Conservation (phyloP, 2,329 filamentous ascomycete species). For the Colletotrichum sp. region DNA sequence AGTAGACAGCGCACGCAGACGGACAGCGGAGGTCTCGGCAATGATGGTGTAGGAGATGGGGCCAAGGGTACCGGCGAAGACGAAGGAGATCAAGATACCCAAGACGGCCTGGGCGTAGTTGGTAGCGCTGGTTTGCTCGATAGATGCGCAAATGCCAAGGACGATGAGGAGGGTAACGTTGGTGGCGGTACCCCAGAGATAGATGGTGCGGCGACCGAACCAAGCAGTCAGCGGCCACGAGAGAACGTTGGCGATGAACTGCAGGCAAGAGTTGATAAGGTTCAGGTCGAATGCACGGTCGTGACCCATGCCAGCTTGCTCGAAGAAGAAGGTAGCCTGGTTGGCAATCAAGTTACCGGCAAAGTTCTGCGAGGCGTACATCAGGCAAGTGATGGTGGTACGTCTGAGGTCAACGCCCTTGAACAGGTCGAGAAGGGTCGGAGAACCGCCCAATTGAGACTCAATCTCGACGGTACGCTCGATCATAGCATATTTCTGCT, state of each 20-base stretch:
- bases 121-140: conserved; percentile 33
- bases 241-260: conserved; percentile 37
- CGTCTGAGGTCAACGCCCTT: conserved; percentile 59
- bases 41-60: conserved; percentile 44
- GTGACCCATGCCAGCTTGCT: conserved; percentile 31
- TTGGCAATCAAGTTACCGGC: conserved; percentile 67
- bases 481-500: conserved; percentile 61
- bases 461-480: conserved; percentile 61
- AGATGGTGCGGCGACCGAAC: conserved; percentile 45
- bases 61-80: conserved; percentile 37
- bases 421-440: conserved; percentile 55
- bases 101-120: conserved; percentile 43
- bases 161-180: conserved; percentile 40
- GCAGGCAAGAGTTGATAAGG: conserved; percentile 31
- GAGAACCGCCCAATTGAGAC: conserved; percentile 42
- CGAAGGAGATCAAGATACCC: conserved; percentile 43
- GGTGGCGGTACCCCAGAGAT: conserved; percentile 37
- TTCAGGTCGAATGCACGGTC: conserved; percentile 28
- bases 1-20: conserved; percentile 41
- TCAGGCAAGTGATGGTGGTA: conserved; percentile 60
- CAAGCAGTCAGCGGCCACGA: conserved; percentile 39
- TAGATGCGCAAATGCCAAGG: conserved; percentile 38
- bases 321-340: conserved; percentile 66
- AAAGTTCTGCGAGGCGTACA: conserved; percentile 65
- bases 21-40: conserved; percentile 40